Base-by-base conservation (phyloP, 139 green algal species). In the Nannochloris sp. region DNA sequence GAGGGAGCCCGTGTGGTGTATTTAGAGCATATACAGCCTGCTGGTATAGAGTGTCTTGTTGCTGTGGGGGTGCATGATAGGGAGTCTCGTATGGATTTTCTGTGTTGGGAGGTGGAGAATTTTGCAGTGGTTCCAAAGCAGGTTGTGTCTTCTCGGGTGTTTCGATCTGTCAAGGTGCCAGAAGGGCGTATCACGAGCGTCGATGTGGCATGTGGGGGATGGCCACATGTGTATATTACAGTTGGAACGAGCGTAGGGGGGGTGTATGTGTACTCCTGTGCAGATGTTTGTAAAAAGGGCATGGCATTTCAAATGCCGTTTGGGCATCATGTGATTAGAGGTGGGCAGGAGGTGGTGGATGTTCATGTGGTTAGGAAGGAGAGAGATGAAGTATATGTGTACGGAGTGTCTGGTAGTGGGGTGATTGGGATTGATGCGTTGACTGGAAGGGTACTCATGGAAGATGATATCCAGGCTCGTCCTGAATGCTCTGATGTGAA, bases 331-430 rank as follows among this genome's bases (percentile, higher is more conserved):
- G 25, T 59, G 12, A 53, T 53, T 53, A 26, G 20, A 53, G 46
- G 46, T 20, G 17, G 46, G 1, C 16, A 53, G 5, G n/a, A 23
- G 17, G 46, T 53, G 17, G 46, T 53, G 8, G n/a, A 53, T 53
- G 17, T 53, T 53, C 50, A 59, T 59, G 14, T 59, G 12, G 16
- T 23, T 0, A 37, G 11, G 8, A 33, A 30, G 9, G 8, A 11
- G 11, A 25, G 6, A 25, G 50, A 20, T 59, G 46, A 23, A 59
- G 58, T 73, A 61, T 74, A 79, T 44, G 68, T 92, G 36, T 91
- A 80, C 43, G 81, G 73, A 8, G 78, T 88, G 29, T 84, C 83
- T 5, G 26, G 25, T 9, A 20, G 33, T 16, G 49, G 49, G 26
- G 31, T 59, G 17, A 58, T 45, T 20, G 74, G 63, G 25, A 65